phyloP scores from a whole-genome alignment of 2,329 filamentous ascomycete genomes.

The Cladosporium oxysporum region DNA sequence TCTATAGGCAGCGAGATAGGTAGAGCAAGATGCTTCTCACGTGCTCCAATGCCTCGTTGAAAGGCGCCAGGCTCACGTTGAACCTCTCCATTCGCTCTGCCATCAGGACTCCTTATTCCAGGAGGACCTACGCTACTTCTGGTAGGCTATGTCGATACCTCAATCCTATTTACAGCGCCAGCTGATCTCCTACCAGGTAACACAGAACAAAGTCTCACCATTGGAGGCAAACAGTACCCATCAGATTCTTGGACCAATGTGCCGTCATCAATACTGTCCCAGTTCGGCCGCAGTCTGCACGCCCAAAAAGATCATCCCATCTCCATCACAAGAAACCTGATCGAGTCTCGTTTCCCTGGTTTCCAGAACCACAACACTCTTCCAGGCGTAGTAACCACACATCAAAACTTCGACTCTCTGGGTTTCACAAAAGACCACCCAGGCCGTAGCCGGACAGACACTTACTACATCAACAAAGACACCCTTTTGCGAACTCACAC shows the following conservation, averaged over 20 bases:
- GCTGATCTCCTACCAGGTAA: constrained; percentile 10
- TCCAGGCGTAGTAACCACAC: constrained; percentile 78
- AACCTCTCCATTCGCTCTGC: constrained; percentile 11
- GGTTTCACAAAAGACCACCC: constrained; percentile 87
- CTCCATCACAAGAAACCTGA: constrained; percentile 84
- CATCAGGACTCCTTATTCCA: constrained; percentile 2
- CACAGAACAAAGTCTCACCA: constrained; percentile 37
- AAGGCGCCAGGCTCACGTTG: constrained; percentile 6
- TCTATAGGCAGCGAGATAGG: not conserved
- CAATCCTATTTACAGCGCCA: not conserved
- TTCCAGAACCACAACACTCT: constrained; percentile 78
- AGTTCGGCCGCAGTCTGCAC: constrained; percentile 78
- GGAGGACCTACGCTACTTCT: constrained; percentile 12
- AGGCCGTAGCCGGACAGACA: constrained; percentile 83
- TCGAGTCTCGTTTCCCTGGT: constrained; percentile 82
- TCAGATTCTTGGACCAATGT: constrained; percentile 86
- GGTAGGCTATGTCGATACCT: constrained; percentile 6
- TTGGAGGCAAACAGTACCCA: constrained; percentile 65
- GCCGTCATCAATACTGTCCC: constrained; percentile 70
- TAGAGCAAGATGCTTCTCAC: not conserved
- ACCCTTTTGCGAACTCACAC: constrained; percentile 92
- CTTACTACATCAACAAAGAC: constrained; percentile 86
- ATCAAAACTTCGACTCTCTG: constrained; percentile 95
- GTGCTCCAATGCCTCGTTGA: constrained; percentile 12
- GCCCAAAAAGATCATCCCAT: constrained; percentile 89